These are phyloP conservation scores for Candida chauliodis DNA, from an alignment of 805 yeast species.

Conservation along the genomic window DNA sequence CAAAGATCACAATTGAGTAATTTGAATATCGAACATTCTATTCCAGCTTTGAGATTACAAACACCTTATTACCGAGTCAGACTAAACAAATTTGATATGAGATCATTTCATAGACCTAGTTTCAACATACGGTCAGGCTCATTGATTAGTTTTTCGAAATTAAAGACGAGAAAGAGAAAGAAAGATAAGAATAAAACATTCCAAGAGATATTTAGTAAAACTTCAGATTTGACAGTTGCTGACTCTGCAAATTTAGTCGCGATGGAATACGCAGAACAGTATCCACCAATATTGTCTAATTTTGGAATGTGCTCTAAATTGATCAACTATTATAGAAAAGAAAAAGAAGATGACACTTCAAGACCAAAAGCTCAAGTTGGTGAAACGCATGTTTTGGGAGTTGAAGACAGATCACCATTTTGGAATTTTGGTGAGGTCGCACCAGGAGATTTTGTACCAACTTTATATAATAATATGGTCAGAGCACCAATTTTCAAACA, in stretches of 20 bases:
- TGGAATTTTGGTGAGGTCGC: slow-evolving; percentile 98
- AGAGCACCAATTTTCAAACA: slow-evolving; percentile 94
- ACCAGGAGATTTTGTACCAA: slow-evolving; percentile 90
- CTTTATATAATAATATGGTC: slow-evolving; percentile 84
- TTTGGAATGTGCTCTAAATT: slow-evolving; percentile 96
- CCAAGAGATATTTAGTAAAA: slow-evolving; percentile 64
- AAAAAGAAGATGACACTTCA: slow-evolving; percentile 70
- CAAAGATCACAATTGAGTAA: slow-evolving; percentile 91
- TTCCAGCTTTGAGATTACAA: slow-evolving; percentile 83
- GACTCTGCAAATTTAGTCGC: slow-evolving; percentile 76
- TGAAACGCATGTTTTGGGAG: slow-evolving; percentile 94
- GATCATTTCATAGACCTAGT: slow-evolving; percentile 77
- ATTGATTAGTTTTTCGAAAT: slow-evolving; percentile 66
- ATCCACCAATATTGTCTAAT: slow-evolving; percentile 75
- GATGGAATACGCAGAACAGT: slow-evolving; percentile 88
- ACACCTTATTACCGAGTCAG: slow-evolving; percentile 86
- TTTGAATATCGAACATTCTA: slow-evolving; percentile 83
- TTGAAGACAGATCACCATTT: slow-evolving; percentile 93
- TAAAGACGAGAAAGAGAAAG: slow-evolving; percentile 79
- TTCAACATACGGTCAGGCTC: slow-evolving; percentile 79
- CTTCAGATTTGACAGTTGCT: slow-evolving; percentile 77
- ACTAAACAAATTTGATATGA: slow-evolving; percentile 59
- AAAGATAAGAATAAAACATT: slow-evolving; percentile 83
- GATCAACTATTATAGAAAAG: slow-evolving; percentile 88
- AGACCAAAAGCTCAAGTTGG: slow-evolving; percentile 89